Base-by-base conservation (phyloP, 129 eudicot species). In the Apium graveolens region DNA sequence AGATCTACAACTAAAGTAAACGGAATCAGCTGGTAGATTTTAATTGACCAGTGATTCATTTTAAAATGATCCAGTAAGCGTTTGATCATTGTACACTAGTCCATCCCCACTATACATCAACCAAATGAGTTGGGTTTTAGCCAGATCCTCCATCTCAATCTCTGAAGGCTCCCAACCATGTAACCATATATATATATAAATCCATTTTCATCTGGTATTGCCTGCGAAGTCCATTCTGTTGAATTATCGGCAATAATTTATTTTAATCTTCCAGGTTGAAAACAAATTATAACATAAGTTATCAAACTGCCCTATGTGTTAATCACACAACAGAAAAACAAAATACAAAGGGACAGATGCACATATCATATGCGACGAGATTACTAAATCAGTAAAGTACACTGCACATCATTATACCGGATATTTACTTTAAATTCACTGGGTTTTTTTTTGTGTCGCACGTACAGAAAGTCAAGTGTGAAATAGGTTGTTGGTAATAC, bases 131-230 rank as follows among this genome's bases (percentile, higher is more conserved):
- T 24, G 98, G 91, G 87, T 89, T 91, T 74, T 94, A 92, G 38
- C 96, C 97, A 73, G 88, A 94, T 51, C 88, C 74, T 89, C 85
- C 98, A 91, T 89, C 78, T 94, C 10, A 14, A 97, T 18, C 97
- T 88, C 81, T 94, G 98, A 80, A 88, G 96, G 13, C 87, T 43
- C 42, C 89, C 97, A 73, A 89, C 88, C 98, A 91, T 90, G 74
- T 94, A 94, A 71, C 88, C 96, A 80, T 93, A 94, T 76, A 91
- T 91, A 80, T 93, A 94, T 76, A 91, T 91, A 81, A 94, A 89
- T 8, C 97, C 97, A 74, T 94, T 89, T 74, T 86, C 96, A 38
- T 94, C 97, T 93, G 89, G 76, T 96, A 91, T 87, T 91, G 98
- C 62, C 89, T 94, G 70, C 88, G 96, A 26, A 91, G 84, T 0